Base-by-base conservation (phyloP, 179 eudicot genomes). In the Beta corolliflora region DNA sequence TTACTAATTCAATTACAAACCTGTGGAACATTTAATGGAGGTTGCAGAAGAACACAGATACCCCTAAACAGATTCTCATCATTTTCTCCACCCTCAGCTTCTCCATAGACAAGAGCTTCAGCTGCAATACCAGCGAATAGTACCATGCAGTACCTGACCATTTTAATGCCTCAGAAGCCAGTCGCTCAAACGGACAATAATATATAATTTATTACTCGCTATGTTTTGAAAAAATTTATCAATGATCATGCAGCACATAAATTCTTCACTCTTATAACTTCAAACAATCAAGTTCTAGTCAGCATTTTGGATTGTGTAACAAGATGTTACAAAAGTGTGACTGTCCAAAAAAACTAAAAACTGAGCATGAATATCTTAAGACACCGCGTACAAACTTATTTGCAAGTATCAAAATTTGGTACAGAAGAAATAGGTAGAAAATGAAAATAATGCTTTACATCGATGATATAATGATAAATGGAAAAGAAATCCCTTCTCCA, bases 11-110 rank as follows among this genome's bases (percentile, higher is more conserved):
- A 23, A 75, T 46, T 15, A 52, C 83, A 83, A 71, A 93, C 98
- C 98, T 93, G 91, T 50, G 91, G 76, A 63, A 88, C 83, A 54
- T 90, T 87, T 19, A 95, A 83, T 31, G 98, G 98, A 60, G 98
- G 98, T 58, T 93, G 91, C 80, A 95, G 87, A 84, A 91, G 95
- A 58, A 90, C 79, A 77, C 90, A 89, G 73, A 95, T 90, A 84
- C 91, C 88, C 84, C 94, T 88, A 77, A 95, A 95, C 44, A 95
- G 80, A 83, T 95, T 95, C 84, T 95, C 98, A 75, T 95, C 98
- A 79, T 95, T 95, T 83, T 93, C 98, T 87, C 98, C 98, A 50
- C 98, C 98, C 89, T 93, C 97, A 31, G 98, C 98, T 87, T 95
- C 98, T 45, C 98, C 98, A 81, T 95, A 95, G 31, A 95, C 84